These are phyloP conservation scores for Exophiala sp. DNA, from an alignment of 2,329 filamentous ascomycete species.

Conservation along the genomic window DNA sequence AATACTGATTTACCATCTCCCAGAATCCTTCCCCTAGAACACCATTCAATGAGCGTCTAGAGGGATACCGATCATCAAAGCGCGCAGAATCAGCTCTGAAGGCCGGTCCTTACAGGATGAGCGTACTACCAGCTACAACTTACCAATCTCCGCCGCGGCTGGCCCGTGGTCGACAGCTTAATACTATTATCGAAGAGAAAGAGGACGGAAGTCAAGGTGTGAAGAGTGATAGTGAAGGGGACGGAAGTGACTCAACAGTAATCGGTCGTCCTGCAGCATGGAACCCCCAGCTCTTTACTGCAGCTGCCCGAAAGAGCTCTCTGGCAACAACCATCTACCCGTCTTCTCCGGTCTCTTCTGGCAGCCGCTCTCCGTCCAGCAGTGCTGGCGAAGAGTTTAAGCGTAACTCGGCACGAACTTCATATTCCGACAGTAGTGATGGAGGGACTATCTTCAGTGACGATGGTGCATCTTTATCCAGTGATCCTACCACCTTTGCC, in stretches of 20 bases:
- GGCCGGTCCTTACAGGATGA: slow-evolving; percentile 26
- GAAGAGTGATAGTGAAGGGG: slow-evolving; percentile 36
- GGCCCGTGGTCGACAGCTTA: slow-evolving; percentile 57
- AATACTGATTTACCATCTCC: slow-evolving; percentile 14
- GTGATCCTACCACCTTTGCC: slow-evolving; percentile 49
- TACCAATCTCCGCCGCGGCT: slow-evolving; percentile 56
- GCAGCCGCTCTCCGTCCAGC: slow-evolving; percentile 54
- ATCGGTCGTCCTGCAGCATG: slow-evolving; percentile 32
- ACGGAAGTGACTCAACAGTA: slow-evolving; percentile 36
- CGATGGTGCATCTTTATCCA: slow-evolving; percentile 43
- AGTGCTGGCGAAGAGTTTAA: slow-evolving; percentile 61
- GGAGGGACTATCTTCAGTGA: slow-evolving; percentile 61
- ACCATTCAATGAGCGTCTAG: slow-evolving; percentile 8
- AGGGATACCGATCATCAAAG: slow-evolving; percentile 1
- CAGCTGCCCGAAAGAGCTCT: slow-evolving; percentile 19
- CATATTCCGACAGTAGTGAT: slow-evolving; percentile 72
- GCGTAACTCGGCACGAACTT: slow-evolving; percentile 78
- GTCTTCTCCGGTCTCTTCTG: slow-evolving; percentile 32
- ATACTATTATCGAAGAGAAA: slow-evolving; percentile 63
- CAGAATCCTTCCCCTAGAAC: slow-evolving; percentile 2
- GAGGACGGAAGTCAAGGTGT: slow-evolving; percentile 29
- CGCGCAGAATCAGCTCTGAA: slow-evolving; percentile 9
- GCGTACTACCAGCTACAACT: slow-evolving; percentile 46
- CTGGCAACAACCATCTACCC: slow-evolving; percentile 16
- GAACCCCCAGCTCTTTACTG: slow-evolving; percentile 28